Evolutionary conservation across 176 grass and related monocot species (phyloP), one percentile per base, ranked within the genome.

Genomic region (Lolium perenne): DNA sequence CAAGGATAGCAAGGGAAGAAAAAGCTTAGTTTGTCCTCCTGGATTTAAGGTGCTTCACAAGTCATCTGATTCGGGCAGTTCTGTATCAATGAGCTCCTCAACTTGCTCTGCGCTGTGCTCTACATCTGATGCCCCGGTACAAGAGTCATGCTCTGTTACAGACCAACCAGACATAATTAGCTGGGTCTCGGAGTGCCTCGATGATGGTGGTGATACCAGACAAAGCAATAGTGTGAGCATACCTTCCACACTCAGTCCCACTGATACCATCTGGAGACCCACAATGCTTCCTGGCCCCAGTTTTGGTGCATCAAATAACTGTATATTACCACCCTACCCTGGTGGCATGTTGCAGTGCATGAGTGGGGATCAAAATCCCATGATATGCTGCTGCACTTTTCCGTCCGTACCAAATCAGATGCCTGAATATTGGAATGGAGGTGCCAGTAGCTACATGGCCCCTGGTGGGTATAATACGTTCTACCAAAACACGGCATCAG

Each of bases 151-250:
- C 66, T 62, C 73, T 59, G 38, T 68, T 89, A 41, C 68, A 45
- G 56, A 69, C 82, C 80, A 83, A 75, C 70, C 60, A 38, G 58
- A 76, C 51, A 22, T 81, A 70, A 80, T 79, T 83, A 73, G 56
- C 72, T 85, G 82, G 86, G 82, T 85, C 61, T 65, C 82, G 6
- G 78, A 91, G 40, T 91, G 82, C 51, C 35, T 91, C 32, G 80
- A 79, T 56, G 78, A 85, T 70, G 81, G 80, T 63, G 86, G 71
- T 15, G 71, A 78, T 64, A 68, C 15, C 53, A 57, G 49, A 85
- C 20, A 82, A 78, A 78, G 74, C 54, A 87, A 47, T 64, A 77
- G 35, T 32, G 6, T 77, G 53, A 71, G 54, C 22, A 64, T 50
- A 45, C 84, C 85, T 76, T 88, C 60, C 23, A 67, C 77, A 43